Conservation (phyloP, 2,329 filamentous ascomycete genomes). For the Sclerotinia subarctica region DNA sequence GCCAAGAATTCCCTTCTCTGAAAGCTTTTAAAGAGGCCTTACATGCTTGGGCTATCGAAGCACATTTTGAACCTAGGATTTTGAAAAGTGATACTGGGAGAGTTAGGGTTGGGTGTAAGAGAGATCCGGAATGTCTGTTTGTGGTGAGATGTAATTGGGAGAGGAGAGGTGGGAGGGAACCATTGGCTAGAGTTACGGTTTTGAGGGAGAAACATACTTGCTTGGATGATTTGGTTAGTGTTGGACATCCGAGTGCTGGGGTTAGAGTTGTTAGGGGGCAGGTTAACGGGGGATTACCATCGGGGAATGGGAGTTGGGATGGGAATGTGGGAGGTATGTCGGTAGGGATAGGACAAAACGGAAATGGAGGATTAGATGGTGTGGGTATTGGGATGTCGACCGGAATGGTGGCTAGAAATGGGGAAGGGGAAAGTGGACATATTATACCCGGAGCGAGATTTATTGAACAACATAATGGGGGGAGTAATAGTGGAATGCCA, state of each 20-base stretch:
- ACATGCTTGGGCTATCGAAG: conserved; percentile 39
- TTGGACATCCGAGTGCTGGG: conserved; percentile 3
- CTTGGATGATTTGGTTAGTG: conserved; percentile 31
- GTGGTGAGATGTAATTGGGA: conserved; percentile 39
- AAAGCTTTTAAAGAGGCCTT: conserved; percentile 39
- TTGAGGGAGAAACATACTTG: conserved; percentile 37
- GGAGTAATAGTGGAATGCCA: conserved; percentile 33
- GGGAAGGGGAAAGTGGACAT: conserved; percentile 19
- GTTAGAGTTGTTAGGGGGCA: background rate
- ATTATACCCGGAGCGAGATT: conserved; percentile 23
- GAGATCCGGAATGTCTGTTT: conserved; percentile 37
- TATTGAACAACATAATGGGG: conserved; percentile 35
- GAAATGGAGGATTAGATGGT: conserved; percentile 13
- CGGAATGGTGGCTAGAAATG: background rate
- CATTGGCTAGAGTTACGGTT: conserved; percentile 37
- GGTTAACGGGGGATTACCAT: conserved; percentile 3
- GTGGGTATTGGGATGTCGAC: conserved; percentile 11
- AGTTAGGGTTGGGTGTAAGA: conserved; percentile 39
- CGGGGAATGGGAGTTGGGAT: conserved; percentile 1
- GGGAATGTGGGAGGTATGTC: conserved; percentile 7
- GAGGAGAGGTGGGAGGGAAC: conserved; percentile 34
- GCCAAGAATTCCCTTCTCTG: conserved; percentile 38
- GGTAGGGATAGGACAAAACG: conserved; percentile 6
- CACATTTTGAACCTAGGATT: conserved; percentile 39
- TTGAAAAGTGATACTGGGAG: conserved; percentile 38